Evolutionary conservation across 1,284 basidiomycete species (phyloP), one percentile per base, ranked within the genome.

Genomic region (Malassezia arunalokei): DNA sequence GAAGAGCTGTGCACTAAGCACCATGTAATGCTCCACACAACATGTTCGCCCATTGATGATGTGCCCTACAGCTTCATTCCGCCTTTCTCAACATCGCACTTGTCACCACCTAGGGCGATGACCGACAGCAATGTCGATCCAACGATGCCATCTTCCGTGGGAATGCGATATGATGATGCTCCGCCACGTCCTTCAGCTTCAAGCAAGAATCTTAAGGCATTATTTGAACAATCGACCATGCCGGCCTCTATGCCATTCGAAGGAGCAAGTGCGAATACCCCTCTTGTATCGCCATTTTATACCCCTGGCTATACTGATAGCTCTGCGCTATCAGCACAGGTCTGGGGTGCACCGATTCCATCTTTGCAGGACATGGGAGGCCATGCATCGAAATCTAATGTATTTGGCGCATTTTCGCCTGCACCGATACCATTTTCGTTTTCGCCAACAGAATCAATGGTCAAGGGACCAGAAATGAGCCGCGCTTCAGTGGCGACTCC

Each of bases 51-150:
- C 28, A 27, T 30, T 11, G 28, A 35, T 31, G 37, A n/a, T 27
- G 20, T 38, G 2, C 46, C 37, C 1, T 42, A 32, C 47, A 17
- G 17, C 29, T 86, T 90, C 1, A 91, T 95, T 78, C 86, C 89
- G 31, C 90, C 94, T 74, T 96, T 96, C 75, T 88, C 94, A 71
- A 90, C 86, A 76, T 94, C 92, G 75, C 82, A 95, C 2, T 57
- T 69, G 49, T 68, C 67, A n/a, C 62, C 62, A 0, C 57, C 58
- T 5, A 49, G 35, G 15, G 40, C 47, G 7, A 40, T 38, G 5
- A 14, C 14, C 8, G 43, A 44, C 15, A n/a, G 12, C 9, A 9
- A 9, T 9, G 20, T 11, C 9, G 9, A 9, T 9, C 11, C n/a
- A n/a, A 15, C n/a, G 9, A 15, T 24, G 39, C n/a, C 39, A 9